These are phyloP conservation scores for Phytophthora citrophthora DNA, from an alignment of 352 stramenopile genomes.

Conservation along the genomic window DNA sequence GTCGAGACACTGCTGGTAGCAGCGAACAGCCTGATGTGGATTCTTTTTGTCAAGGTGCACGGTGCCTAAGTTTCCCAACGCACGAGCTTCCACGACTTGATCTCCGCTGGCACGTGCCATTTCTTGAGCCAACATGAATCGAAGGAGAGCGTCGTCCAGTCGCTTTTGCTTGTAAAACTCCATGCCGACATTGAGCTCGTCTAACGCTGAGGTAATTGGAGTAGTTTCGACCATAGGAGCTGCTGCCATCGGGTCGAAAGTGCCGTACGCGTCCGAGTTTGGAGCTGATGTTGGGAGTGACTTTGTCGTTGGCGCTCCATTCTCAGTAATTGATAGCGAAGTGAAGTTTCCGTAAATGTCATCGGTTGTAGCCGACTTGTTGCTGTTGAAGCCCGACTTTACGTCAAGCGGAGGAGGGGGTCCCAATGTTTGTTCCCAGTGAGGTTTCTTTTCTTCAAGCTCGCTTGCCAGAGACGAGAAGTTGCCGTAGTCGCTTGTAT, in stretches of 20 bases:
- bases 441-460: conserved; percentile 18
- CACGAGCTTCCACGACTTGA: conserved; percentile 71
- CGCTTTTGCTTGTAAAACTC: conserved; percentile 74
- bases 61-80: conserved; percentile 79
- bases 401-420: conserved; percentile 20
- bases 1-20: conserved; percentile 80
- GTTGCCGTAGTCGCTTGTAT: conserved; percentile 30
- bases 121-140: conserved; percentile 72
- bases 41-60: conserved; percentile 81
- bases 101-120: conserved; percentile 51
- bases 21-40: conserved; percentile 68
- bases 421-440: conserved; percentile 28
- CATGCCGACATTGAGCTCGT: conserved; percentile 82
- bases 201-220: conserved; percentile 49
- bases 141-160: conserved; percentile 64
- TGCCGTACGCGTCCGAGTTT: conserved; percentile 35
- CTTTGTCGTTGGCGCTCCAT: neutral
- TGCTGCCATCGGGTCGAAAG: conserved; percentile 21
- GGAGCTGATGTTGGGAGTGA: conserved; percentile 1
- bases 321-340: conserved; percentile 22
- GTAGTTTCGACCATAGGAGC: conserved; percentile 12
- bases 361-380: neutral
- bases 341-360: conserved; percentile 49
- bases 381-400: conserved; percentile 12
- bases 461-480: conserved; percentile 24